A percentile compares a stretch with the other conserved stretches of the same genome.
Conservation (phyloP, 148 eudicot species). For the Rhododendron vialii region DNA sequence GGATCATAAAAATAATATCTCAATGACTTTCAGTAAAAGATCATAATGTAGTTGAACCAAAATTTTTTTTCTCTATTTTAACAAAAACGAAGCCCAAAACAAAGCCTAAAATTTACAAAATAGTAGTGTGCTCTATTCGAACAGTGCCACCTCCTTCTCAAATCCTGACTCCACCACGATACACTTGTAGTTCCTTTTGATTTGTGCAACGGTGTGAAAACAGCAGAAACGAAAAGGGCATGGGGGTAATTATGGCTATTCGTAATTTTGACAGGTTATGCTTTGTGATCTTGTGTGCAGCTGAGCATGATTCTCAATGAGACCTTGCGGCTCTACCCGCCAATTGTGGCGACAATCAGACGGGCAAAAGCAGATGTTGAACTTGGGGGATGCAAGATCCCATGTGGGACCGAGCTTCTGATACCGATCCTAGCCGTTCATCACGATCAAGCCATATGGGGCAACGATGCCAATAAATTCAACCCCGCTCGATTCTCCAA, state of each 20-base stretch:
- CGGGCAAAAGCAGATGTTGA: constrained; percentile 73
- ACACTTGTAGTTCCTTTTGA: not conserved
- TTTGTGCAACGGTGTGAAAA: not conserved
- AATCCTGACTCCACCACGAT: too few species aligned
- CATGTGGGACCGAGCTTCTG: constrained; percentile 69
- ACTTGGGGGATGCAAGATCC: constrained; percentile 61
- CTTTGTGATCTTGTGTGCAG: constrained; percentile 36
- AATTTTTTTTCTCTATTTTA: too few species aligned
- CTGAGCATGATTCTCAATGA: constrained; percentile 81
- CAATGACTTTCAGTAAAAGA: not conserved
- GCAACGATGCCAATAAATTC: constrained; percentile 66
- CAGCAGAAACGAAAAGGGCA: not conserved
- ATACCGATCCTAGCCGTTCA: constrained; percentile 89
- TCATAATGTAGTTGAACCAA: not conserved
- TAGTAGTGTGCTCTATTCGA: not conserved
- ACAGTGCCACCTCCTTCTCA: not conserved
- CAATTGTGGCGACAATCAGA: constrained; percentile 78
- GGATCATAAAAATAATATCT: too few species aligned
- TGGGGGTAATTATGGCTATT: not conserved
- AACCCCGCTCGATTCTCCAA: constrained; percentile 67
- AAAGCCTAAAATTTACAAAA: not conserved
- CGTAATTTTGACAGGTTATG: not conserved
- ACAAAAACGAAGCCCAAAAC: not conserved
- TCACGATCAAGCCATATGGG: constrained; percentile 76
- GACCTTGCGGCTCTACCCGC: constrained; percentile 75